A percentile compares a stretch with the other conserved stretches of the same genome.
These are phyloP conservation scores for Sutorius australiensis DNA, from an alignment of 768 basidiomycete species.

Conservation along the genomic window DNA sequence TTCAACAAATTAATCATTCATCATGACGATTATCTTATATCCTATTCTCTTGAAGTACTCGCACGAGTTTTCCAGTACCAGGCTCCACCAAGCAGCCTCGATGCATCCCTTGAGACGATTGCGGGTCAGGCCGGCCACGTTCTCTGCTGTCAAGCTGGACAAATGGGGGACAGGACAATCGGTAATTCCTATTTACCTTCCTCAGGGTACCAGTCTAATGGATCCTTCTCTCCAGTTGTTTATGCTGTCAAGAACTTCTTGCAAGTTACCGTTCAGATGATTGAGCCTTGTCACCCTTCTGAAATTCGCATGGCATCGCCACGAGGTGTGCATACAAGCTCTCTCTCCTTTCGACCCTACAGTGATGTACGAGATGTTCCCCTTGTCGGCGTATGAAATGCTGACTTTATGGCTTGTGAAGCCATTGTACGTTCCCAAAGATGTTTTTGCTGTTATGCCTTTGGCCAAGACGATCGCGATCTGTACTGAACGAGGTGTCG, in stretches of 20 bases:
- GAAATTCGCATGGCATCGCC: slow-evolving; percentile 37
- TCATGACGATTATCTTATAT: slow-evolving; percentile 50
- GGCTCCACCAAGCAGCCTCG: slow-evolving; percentile 42
- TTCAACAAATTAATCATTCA: slow-evolving; percentile 71
- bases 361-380: slow-evolving; percentile 52
- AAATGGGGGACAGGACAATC: slow-evolving; percentile 50
- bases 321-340: slow-evolving; percentile 26
- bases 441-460: slow-evolving; percentile 57
- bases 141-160: slow-evolving; percentile 57
- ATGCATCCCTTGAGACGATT: slow-evolving; percentile 59
- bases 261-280: slow-evolving; percentile 54
- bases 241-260: slow-evolving; percentile 62
- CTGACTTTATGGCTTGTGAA: slow-evolving; percentile 24
- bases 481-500: slow-evolving; percentile 59
- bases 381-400: background rate
- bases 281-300: slow-evolving; percentile 50
- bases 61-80: slow-evolving; percentile 54
- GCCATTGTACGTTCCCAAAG: slow-evolving; percentile 69
- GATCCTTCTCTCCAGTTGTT: slow-evolving; percentile 46
- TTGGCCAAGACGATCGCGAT: slow-evolving; percentile 63
- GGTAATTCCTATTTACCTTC: slow-evolving; percentile 37
- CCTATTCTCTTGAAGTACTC: slow-evolving; percentile 72
- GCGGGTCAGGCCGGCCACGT: slow-evolving; percentile 52
- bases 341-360: slow-evolving; percentile 53
- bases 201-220: slow-evolving; percentile 3